Evolutionary conservation across 2,329 filamentous ascomycete genomes (phyloP).

Genomic region (Epicoccum nigrum): DNA sequence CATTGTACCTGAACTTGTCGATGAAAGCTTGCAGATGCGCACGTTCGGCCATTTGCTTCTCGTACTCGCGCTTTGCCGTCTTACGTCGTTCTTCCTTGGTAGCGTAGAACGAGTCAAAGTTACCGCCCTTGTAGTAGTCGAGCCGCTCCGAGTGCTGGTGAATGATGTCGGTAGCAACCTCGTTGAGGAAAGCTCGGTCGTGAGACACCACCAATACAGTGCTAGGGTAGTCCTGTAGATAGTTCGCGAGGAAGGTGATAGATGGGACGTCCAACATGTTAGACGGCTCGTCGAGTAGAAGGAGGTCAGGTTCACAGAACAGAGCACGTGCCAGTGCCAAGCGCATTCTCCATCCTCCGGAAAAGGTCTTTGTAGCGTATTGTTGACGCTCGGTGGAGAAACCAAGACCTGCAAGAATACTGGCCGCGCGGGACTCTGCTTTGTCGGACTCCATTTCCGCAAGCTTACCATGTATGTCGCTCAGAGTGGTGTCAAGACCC

Average conservation of each 20-base stretch:
- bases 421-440: slow-evolving; percentile 91
- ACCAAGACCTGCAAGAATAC: slow-evolving; percentile 93
- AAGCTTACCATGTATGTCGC: slow-evolving; percentile 88
- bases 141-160: slow-evolving; percentile 96
- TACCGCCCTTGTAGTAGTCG: slow-evolving; percentile 97
- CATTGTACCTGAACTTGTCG: slow-evolving; percentile 99
- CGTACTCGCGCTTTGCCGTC: slow-evolving; percentile 95
- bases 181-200: slow-evolving; percentile 98
- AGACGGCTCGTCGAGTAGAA: slow-evolving; percentile 97
- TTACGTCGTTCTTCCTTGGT: slow-evolving; percentile 97
- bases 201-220: slow-evolving; percentile 96
- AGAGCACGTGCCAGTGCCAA: slow-evolving; percentile 90
- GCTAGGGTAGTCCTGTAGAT: slow-evolving; percentile 91
- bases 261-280: slow-evolving; percentile 99
- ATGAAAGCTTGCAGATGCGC: slow-evolving; percentile 96
- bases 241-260: slow-evolving; percentile 96
- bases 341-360: slow-evolving; percentile 99
- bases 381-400: slow-evolving; percentile 95
- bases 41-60: slow-evolving; percentile 94
- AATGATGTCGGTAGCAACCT: slow-evolving; percentile 98
- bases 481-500: slow-evolving; percentile 85
- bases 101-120: slow-evolving; percentile 79
- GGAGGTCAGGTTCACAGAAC: slow-evolving; percentile 95
- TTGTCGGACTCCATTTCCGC: slow-evolving; percentile 99
- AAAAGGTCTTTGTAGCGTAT: slow-evolving; percentile 95